Conservation (phyloP, 139 green algal species). For the Tetraselmis chui region DNA sequence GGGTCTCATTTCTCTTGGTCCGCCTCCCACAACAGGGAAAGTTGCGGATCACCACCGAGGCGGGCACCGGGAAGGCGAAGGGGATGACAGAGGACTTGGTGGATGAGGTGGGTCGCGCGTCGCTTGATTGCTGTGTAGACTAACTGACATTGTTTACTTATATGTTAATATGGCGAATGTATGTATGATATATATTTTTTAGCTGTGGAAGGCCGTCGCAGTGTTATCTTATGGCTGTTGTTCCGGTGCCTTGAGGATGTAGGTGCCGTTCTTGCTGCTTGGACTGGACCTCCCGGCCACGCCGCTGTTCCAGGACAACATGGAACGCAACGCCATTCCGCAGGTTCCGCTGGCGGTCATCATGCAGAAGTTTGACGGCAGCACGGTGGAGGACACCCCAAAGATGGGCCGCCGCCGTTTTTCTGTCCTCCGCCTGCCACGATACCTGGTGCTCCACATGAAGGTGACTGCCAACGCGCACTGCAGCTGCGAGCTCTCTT, state of each 20-base stretch:
- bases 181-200: too few relatives aligned
- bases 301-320: constrained; percentile 93
- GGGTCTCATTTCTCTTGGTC: too few relatives aligned
- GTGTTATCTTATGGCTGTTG: too few relatives aligned
- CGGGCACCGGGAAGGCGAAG: constrained; percentile 61
- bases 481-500: too few relatives aligned
- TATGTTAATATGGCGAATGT: too few relatives aligned
- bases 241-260: too few relatives aligned
- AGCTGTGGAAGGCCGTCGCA: too few relatives aligned
- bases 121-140: too few relatives aligned
- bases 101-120: constrained; percentile 18
- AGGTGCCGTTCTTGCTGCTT: constrained; percentile 86
- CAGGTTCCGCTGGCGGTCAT: constrained; percentile 88
- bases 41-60: constrained; percentile 77
- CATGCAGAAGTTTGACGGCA: constrained; percentile 90
- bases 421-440: constrained; percentile 70
- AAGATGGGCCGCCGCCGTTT: constrained; percentile 65
- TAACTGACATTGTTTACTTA: too few relatives aligned
- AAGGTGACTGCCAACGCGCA: constrained; percentile 22
- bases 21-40: constrained; percentile 55
- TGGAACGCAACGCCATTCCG: constrained; percentile 98
- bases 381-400: constrained; percentile 69
- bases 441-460: constrained; percentile 77
- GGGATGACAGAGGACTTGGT: constrained; percentile 43
- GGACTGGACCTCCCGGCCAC: constrained; percentile 85